Evolutionary conservation across 257 asterid genomes (phyloP).

Genomic region (Parsonsia alboflavescens): DNA sequence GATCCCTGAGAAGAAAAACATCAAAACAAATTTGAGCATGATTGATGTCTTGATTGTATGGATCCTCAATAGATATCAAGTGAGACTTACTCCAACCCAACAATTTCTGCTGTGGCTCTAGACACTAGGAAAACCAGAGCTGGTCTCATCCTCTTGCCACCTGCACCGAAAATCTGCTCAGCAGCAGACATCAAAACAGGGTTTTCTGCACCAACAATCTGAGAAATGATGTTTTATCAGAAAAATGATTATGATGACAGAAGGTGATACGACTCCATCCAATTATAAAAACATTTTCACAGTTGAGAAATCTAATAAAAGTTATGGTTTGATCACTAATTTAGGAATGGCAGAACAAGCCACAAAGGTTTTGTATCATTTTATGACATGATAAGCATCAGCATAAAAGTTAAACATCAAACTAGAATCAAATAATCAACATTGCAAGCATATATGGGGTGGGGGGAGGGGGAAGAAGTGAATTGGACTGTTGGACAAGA

Average conservation of each 20-base stretch:
- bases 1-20: conserved; percentile 51
- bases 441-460: not conserved
- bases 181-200: conserved; percentile 96
- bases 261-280: not conserved
- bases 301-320: not conserved
- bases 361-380: not conserved
- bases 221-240: conserved; percentile 27
- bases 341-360: not conserved
- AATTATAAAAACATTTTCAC: not conserved
- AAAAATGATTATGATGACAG: not conserved
- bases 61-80: conserved; percentile 9
- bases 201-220: conserved; percentile 98
- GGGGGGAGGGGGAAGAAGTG: too few species aligned
- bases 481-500: not conserved
- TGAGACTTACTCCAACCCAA: conserved; percentile 62
- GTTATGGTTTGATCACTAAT: not conserved
- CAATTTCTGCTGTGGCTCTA: conserved; percentile 81
- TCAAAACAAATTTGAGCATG: conserved; percentile 1
- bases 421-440: not conserved
- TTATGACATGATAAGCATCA: not conserved
- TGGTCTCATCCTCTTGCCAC: conserved; percentile 96
- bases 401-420: not conserved
- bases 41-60: not conserved
- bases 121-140: conserved; percentile 87
- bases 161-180: conserved; percentile 95